Percentiles rank a stretch among this genome's conserved stretches.
Conservation (phyloP, 768 basidiomycete genomes). For the Russula sp. region DNA sequence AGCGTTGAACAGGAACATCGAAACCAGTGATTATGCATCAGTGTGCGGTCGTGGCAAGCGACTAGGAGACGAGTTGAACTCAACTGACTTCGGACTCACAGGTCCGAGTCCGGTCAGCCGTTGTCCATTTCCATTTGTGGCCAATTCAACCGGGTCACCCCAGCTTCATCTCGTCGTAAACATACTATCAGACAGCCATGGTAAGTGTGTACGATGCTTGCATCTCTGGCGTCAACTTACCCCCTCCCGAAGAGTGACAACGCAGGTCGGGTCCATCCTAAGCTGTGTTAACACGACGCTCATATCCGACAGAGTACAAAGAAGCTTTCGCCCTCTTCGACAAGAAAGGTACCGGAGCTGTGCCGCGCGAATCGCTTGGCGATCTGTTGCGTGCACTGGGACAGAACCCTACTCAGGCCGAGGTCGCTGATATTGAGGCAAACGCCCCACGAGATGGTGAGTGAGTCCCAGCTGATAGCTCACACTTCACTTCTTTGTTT, state of each 20-base stretch:
- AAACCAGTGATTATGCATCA: too few species aligned
- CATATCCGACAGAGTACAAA: slow-evolving; percentile 64
- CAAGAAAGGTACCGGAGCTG: slow-evolving; percentile 88
- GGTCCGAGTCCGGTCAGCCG: too few species aligned
- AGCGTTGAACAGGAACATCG: background rate
- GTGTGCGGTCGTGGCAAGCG: too few species aligned
- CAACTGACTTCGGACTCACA: background rate
- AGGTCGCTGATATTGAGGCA: slow-evolving; percentile 77
- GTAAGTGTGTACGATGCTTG: slow-evolving; percentile 5
- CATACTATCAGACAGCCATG: slow-evolving; percentile 7
- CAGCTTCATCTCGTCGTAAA: background rate
- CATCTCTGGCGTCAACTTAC: background rate
- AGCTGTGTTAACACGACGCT: background rate
- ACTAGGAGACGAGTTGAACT: background rate
- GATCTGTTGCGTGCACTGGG: slow-evolving; percentile 91
- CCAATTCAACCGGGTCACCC: background rate
- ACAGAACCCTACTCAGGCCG: slow-evolving; percentile 99
- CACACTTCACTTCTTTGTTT: background rate
- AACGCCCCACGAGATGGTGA: slow-evolving; percentile 72
- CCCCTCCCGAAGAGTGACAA: slow-evolving; percentile 41
- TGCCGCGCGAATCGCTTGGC: slow-evolving; percentile 83
- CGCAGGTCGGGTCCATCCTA: slow-evolving; percentile 35
- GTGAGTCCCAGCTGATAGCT: slow-evolving; percentile 22
- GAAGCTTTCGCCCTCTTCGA: slow-evolving; percentile 98
- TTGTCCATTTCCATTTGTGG: slow-evolving; percentile 3